Conservation (phyloP, 306 rosid genomes). For the Begonia fuchsioides region DNA sequence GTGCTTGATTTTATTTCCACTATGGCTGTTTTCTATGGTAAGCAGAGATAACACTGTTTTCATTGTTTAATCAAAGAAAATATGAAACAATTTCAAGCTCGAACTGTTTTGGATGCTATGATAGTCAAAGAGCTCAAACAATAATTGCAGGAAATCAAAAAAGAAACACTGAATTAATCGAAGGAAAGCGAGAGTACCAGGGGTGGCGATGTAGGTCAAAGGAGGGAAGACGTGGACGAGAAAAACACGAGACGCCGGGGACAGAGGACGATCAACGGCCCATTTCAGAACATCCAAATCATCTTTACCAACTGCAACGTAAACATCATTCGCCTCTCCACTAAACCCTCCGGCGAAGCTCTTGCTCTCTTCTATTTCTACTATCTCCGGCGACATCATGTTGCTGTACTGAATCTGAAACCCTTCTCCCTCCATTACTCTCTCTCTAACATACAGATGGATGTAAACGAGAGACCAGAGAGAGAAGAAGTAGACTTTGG, state of each 20-base stretch:
- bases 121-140: too few relatives aligned
- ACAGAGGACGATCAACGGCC: constrained; percentile 54
- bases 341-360: constrained; percentile 17
- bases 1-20: too few relatives aligned
- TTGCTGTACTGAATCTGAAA: constrained; percentile 14
- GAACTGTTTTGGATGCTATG: too few relatives aligned
- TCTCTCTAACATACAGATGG: constrained; percentile 11
- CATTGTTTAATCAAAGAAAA: too few relatives aligned
- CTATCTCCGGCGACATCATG: constrained; percentile 39
- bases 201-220: constrained; percentile 50
- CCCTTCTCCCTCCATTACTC: constrained; percentile 17
- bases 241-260: constrained; percentile 42
- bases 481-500: constrained; percentile 4
- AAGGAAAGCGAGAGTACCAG: constrained; percentile 24
- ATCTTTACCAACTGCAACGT: constrained; percentile 68
- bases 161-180: too few relatives aligned
- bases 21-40: too few relatives aligned
- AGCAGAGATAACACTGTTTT: too few relatives aligned
- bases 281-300: constrained; percentile 55
- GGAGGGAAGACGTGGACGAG: constrained; percentile 66
- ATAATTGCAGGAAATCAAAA: too few relatives aligned
- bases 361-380: constrained; percentile 39
- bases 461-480: constrained; percentile 12
- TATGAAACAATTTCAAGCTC: too few relatives aligned
- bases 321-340: constrained; percentile 33